Conservation (phyloP, 768 basidiomycete genomes). For the Tricholoma hemisulphureum region DNA sequence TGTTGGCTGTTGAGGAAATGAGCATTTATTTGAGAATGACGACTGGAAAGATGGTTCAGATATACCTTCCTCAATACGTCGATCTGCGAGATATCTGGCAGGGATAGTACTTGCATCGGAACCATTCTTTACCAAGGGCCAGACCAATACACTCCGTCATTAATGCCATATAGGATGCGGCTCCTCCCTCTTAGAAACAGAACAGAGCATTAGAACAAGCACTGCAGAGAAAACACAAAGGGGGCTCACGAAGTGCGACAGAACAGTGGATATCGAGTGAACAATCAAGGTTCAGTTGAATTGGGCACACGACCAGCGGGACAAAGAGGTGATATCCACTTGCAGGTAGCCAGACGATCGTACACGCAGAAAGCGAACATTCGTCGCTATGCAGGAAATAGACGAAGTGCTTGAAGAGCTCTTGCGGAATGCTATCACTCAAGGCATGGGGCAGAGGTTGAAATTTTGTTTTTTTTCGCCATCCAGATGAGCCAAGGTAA, state of each 20-base stretch:
- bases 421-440: conserved; percentile 13
- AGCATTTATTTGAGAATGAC: not conserved
- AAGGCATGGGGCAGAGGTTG: conserved; percentile 4
- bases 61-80: conserved; percentile 74
- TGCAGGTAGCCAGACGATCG: conserved; percentile 24
- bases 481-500: too few relatives aligned
- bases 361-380: conserved; percentile 15
- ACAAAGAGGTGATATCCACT: conserved; percentile 14
- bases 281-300: not conserved
- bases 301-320: conserved; percentile 8
- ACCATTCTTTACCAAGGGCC: not conserved
- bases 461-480: too few relatives aligned
- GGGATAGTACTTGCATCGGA: conserved; percentile 6
- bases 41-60: not conserved
- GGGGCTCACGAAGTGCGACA: conserved; percentile 7
- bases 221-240: too few relatives aligned
- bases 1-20: conserved; percentile 3
- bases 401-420: conserved; percentile 16
- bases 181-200: not conserved
- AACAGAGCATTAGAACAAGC: not conserved
- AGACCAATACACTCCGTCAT: conserved; percentile 13
- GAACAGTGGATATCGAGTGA: conserved; percentile 8
- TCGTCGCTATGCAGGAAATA: conserved; percentile 10
- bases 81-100: conserved; percentile 57
- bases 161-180: conserved; percentile 12